phyloP scores from a whole-genome alignment of 805 yeast genomes.

The Starmerella apicola region DNA sequence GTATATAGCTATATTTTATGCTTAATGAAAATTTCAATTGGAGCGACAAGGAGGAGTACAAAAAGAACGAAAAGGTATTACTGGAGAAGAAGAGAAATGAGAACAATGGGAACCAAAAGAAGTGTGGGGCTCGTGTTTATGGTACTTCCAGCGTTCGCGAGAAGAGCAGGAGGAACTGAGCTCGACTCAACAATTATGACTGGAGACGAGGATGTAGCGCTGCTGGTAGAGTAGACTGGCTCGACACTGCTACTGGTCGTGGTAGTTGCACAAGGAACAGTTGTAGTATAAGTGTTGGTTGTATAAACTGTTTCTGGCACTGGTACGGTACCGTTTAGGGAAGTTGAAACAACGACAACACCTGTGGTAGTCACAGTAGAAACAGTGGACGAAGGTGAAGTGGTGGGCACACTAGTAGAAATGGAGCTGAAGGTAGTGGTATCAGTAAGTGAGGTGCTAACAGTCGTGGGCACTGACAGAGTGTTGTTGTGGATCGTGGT shows the following conservation, averaged over 20 bases:
- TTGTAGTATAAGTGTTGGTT: not conserved
- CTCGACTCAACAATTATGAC: no score
- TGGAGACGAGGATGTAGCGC: no score
- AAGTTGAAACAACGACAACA: not conserved
- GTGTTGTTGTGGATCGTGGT: not conserved
- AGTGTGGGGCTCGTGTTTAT: no score
- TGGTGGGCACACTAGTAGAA: not conserved
- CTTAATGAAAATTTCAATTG: no score
- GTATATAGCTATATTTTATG: no score
- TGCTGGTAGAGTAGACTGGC: no score
- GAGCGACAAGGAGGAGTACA: not conserved
- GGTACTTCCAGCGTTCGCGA: no score
- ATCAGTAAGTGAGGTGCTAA: not conserved
- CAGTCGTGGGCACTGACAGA: no score
- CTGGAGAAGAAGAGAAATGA: no score
- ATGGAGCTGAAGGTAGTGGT: not conserved
- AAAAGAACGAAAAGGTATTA: no score
- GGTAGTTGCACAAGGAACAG: not conserved
- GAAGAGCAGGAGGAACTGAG: no score
- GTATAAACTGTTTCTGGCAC: not conserved
- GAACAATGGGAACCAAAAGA: not conserved
- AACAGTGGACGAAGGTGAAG: not conserved
- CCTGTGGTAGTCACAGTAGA: not conserved
- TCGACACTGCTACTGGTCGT: not conserved
- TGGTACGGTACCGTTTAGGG: not conserved